Evolutionary conservation across 768 basidiomycete species (phyloP), one percentile per base, ranked within the genome.

Genomic region (Trichaptum fuscoviolaceum): DNA sequence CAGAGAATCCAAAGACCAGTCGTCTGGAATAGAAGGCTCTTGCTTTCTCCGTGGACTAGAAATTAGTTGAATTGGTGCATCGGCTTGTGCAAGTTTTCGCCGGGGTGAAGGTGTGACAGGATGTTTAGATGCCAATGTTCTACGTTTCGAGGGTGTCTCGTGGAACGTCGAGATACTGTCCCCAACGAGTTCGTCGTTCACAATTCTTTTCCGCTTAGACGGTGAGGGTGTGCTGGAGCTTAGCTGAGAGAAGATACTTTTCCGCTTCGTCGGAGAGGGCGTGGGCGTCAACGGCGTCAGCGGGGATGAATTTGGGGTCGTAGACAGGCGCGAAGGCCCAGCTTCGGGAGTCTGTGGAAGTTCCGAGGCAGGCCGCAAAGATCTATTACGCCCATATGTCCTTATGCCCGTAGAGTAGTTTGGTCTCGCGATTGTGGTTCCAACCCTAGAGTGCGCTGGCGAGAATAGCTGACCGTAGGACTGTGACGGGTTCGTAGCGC

Each of bases 1-100:
- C 63, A 82, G 15, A 25, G 59, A 61, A 24, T 61, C 59, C 20
- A 52, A 52, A 6, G 42, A 52, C 42, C 42, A 52, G 42, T 61
- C 15, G 15, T 61, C 59, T 3, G 59, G 59, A 5, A 7, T 61
- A 52, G 59, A 61, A 61, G 59, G 59, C 59, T 24, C 59, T 12
- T 24, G 2, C 59, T 61, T 25, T 23, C 25, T 25, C 59, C 24
- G 59, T 34, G 24, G 24, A 25, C 30, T 61, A 7, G 59, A 61
- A 25, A 7, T 17, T 3, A 23, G 6, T 6, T 24, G 24, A 7
- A 15, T 61, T 34, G 23, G 2, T 25, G 23, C 42, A 52, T 20
- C 10, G 6, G 42, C 42, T 52, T 20, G 42, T 52, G 42, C 42
- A 52, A 20, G 15, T 52, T 52, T 52, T 52, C 20, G 42, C 12